Evolutionary conservation across 2,329 filamentous ascomycete species (phyloP).

Genomic region (Neonectria punicea): DNA sequence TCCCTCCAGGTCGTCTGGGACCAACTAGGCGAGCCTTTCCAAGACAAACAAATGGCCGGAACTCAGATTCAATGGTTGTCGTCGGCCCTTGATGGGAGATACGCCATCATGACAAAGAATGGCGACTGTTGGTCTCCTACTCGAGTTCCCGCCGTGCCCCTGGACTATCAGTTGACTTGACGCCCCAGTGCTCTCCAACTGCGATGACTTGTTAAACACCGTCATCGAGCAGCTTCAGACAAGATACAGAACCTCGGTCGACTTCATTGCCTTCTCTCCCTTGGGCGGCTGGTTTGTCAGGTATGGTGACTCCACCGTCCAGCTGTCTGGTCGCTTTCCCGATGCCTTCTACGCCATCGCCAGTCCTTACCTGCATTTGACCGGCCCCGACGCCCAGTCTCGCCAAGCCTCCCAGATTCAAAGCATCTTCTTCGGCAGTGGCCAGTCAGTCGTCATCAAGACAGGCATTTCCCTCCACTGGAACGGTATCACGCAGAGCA

Average conservation of each 20-base stretch:
- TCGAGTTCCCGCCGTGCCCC: background rate
- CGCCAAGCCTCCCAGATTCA: slow-evolving; percentile 6
- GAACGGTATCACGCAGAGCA: background rate
- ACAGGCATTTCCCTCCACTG: background rate
- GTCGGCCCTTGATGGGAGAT: slow-evolving; percentile 11
- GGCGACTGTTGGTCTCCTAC: slow-evolving; percentile 13
- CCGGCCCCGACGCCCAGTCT: background rate
- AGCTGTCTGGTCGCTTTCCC: slow-evolving; percentile 15
- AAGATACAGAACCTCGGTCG: background rate
- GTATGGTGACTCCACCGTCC: slow-evolving; percentile 14
- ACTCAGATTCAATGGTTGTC: slow-evolving; percentile 22
- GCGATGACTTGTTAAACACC: background rate
- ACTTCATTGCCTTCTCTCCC: slow-evolving; percentile 21
- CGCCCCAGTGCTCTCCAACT: slow-evolving; percentile 23
- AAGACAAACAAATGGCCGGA: slow-evolving; percentile 23
- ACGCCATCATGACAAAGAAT: slow-evolving; percentile 22
- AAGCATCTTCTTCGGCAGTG: slow-evolving; percentile 11
- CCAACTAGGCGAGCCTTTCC: slow-evolving; percentile 11
- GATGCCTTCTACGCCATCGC: slow-evolving; percentile 18
- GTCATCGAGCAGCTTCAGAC: slow-evolving; percentile 6
- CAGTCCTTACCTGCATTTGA: slow-evolving; percentile 3
- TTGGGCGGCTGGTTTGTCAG: slow-evolving; percentile 24
- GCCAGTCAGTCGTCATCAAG: slow-evolving; percentile 6
- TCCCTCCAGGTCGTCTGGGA: slow-evolving; percentile 21
- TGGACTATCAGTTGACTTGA: background rate